Conservation (phyloP, 2,329 filamentous ascomycete genomes). For the Dendrostoma leiphaemia region DNA sequence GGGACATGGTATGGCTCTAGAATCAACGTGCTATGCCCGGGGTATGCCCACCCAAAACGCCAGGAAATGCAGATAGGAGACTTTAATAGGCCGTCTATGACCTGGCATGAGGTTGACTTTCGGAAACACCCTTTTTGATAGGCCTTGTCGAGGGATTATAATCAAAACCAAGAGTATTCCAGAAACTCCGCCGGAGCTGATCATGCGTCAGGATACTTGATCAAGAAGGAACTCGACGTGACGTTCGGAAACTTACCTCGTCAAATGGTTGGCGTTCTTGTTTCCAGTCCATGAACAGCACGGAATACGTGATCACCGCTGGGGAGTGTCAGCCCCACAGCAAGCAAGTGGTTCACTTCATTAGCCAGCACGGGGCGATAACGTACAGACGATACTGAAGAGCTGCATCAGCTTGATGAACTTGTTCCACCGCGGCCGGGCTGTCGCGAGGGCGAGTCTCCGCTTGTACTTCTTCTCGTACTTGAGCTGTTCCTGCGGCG, state of each 20-base stretch:
- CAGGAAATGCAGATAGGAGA: constrained; percentile 6
- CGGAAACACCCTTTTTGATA: not conserved
- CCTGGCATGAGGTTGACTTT: not conserved
- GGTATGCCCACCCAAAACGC: constrained; percentile 17
- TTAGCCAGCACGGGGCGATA: no score
- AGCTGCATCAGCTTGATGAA: constrained; percentile 64
- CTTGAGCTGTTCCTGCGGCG: constrained; percentile 70
- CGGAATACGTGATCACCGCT: constrained; percentile 55
- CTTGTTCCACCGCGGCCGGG: constrained; percentile 64
- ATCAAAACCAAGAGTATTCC: constrained; percentile 19
- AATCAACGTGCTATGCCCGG: constrained; percentile 7
- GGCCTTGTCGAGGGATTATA: constrained; percentile 6
- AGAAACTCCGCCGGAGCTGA: constrained; percentile 25
- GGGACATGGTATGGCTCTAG: not conserved
- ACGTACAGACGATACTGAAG: constrained; percentile 54
- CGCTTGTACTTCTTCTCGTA: constrained; percentile 79
- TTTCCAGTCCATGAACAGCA: constrained; percentile 62
- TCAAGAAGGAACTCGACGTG: no score
- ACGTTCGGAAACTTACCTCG: constrained; percentile 38
- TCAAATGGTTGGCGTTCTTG: constrained; percentile 47
- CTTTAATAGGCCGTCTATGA: not conserved
- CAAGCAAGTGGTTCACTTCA: no score
- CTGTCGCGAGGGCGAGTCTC: constrained; percentile 59
- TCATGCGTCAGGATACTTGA: no score
- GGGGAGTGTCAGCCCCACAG: not conserved